Evolutionary conservation across 768 basidiomycete species (phyloP), one percentile per base, ranked within the genome.

Genomic region (Exidia glandulosa): DNA sequence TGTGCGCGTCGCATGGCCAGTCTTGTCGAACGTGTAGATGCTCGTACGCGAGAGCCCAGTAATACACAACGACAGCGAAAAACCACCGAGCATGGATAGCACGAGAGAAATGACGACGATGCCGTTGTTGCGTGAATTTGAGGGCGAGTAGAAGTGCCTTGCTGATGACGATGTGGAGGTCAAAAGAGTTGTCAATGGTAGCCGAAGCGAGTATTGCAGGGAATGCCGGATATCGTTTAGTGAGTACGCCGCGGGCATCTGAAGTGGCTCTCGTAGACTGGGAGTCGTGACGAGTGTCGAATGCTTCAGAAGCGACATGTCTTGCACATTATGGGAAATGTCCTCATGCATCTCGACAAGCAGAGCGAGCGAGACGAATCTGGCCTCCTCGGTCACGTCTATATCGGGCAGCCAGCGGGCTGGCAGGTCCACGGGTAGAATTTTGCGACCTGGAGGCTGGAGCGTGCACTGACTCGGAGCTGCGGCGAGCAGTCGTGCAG

Each of bases 161-260:
- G 56, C 96, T 96, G 1, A 90, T 84, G 93, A 94, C 0, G 93
- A 85, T 0, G 90, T 73, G 0, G 94, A 92, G 1, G 91, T 88
- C 14, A 99, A 69, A 14, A 99, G 84, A 12, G 82, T 82, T 2
- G n/a, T n/a, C n/a, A n/a, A n/a, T n/a, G 96, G 94, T 0, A 87
- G 71, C 2, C 87, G 82, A 41, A 84, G 76, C 1, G 86, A 87
- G 2, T 87, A 65, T 60, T 84, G 79, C n/a, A n/a, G n/a, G n/a
- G n/a, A n/a, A n/a, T n/a, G n/a, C n/a, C n/a, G n/a, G n/a, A n/a
- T n/a, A n/a, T n/a, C n/a, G n/a, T n/a, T n/a, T n/a, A n/a, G n/a
- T n/a, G n/a, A n/a, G n/a, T n/a, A n/a, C 13, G 84, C 68, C 1
- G 86, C 84, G 33, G 97, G 76, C 16, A 76, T 69, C 5, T 79